phyloP scores from a whole-genome alignment of 1,284 basidiomycete species.

The Pseudozyma tsukubaensis region DNA sequence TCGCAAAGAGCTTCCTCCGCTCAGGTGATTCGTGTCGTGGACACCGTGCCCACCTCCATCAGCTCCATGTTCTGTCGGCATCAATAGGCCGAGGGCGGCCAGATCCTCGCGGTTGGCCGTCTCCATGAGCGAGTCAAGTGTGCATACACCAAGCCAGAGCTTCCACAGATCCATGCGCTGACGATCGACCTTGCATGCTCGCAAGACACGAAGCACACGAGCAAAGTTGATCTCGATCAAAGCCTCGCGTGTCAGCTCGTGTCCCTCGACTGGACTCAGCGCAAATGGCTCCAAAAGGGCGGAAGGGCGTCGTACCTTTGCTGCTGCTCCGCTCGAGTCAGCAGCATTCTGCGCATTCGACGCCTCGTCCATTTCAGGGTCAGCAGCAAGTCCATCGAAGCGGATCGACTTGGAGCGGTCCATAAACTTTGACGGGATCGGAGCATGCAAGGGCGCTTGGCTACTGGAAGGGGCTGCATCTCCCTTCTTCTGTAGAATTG shows the following conservation, averaged over 20 bases:
- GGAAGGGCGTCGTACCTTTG: slow-evolving; percentile 3
- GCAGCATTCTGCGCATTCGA: neutral
- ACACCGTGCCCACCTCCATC: slow-evolving; percentile 4
- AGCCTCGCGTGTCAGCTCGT: slow-evolving; percentile 58
- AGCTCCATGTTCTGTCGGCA: slow-evolving; percentile 3
- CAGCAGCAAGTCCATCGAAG: slow-evolving; percentile 16
- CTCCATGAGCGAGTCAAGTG: slow-evolving; percentile 40
- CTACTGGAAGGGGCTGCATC: neutral
- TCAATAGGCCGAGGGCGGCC: slow-evolving; percentile 29
- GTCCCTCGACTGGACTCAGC: slow-evolving; percentile 15
- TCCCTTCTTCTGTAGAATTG: slow-evolving; percentile 11
- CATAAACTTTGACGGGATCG: slow-evolving; percentile 34
- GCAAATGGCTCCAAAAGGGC: slow-evolving; percentile 21
- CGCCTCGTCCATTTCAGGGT: neutral
- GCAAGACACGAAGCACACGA: slow-evolving; percentile 53
- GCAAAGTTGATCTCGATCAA: slow-evolving; percentile 64
- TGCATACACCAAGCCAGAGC: slow-evolving; percentile 58
- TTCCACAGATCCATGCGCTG: slow-evolving; percentile 63
- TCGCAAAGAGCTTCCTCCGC: slow-evolving; percentile 45
- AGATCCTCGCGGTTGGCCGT: slow-evolving; percentile 33
- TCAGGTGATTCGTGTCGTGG: slow-evolving; percentile 18
- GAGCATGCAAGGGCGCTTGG: slow-evolving; percentile 1
- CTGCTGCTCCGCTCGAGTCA: neutral
- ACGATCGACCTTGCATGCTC: slow-evolving; percentile 61
- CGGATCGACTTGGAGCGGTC: slow-evolving; percentile 15